Evolutionary conservation across 345 rosid genomes (phyloP), one percentile per base, ranked within the genome.

Genomic region (Pistacia vera): DNA sequence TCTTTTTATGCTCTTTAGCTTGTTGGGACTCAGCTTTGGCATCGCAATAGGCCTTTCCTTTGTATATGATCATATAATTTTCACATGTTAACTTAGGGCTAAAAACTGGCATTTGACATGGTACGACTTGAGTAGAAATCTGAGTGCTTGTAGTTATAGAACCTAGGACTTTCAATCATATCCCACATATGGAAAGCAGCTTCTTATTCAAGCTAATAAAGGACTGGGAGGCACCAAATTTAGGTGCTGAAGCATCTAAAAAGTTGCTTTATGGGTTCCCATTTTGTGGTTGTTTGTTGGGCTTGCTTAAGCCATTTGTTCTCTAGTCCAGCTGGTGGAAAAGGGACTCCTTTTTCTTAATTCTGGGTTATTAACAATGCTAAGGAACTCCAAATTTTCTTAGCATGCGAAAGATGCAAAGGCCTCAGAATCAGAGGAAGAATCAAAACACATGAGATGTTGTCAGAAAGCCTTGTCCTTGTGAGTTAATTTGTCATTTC

Each of bases 401-500:
- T 62, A 35, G 33, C 59, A 51, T 59, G 13, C 58, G 59, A 41
- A 54, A 54, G 46, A 54, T 54, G 16, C 57, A 54, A 17, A 54
- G 0, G 57, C 1, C 16, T 13, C 16, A 54, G 6, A 13, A 12
- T 52, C 56, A 4, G 17, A 14, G 56, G 56, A 52, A 12, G 14
- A 51, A 52, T 54, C 57, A 13, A 68, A 14, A 55, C 62, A 76
- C 63, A 48, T 69, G 69, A 52, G 61, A 44, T 52, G 74, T 69
- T 62, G 55, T 35, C 35, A n/a, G 28, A 76, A 61, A 49, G 69
- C 74, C 38, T 30, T 30, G 33, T 30, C 33, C 33, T 30, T 30
- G 25, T 41, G 44, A 41, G 44, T 41, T 41, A 14, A n/a, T 46
- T 74, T 30, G 51, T 16, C 22, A 30, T 57, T 63, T 54, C 3